These are phyloP conservation scores for Speleostelium caveatum DNA, from an alignment of 78 protist genomes.

Conservation along the genomic window DNA sequence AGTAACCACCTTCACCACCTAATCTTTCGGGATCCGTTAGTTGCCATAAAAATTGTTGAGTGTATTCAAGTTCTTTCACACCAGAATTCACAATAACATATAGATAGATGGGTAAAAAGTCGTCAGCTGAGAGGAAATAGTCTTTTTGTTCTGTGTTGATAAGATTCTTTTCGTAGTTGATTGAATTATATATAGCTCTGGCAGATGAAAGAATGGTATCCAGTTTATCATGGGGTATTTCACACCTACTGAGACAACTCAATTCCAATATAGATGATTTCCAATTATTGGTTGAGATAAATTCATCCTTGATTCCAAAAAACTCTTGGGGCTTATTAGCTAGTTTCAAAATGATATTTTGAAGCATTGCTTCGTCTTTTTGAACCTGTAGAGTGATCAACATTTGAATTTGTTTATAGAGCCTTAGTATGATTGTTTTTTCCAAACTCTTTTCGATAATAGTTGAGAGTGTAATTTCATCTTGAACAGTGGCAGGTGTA, in stretches of 20 bases:
- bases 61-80: conserved; percentile 59
- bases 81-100: conserved; percentile 69
- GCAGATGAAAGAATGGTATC: conserved; percentile 59
- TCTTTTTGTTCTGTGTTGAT: conserved; percentile 33
- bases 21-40: conserved; percentile 62
- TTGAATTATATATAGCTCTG: conserved; percentile 45
- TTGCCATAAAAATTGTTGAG: conserved; percentile 71
- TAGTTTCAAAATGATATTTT: conserved; percentile 19
- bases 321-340: conserved; percentile 29
- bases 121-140: conserved; percentile 62
- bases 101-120: conserved; percentile 69
- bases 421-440: conserved; percentile 33
- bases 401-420: conserved; percentile 1
- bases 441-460: conserved; percentile 54
- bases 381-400: conserved; percentile 28
- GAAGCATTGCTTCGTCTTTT: conserved; percentile 46
- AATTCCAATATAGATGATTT: conserved; percentile 55
- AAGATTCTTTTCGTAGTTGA: conserved; percentile 51
- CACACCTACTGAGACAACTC: conserved; percentile 31
- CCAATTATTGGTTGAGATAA: conserved; percentile 55
- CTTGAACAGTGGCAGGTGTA: neutral
- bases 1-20: conserved; percentile 76
- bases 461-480: conserved; percentile 19
- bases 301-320: conserved; percentile 69
- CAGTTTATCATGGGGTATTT: conserved; percentile 64